Base-by-base conservation (phyloP, 371 early-diverging fungal species). In the Homolaphlyctis polyrhiza region DNA sequence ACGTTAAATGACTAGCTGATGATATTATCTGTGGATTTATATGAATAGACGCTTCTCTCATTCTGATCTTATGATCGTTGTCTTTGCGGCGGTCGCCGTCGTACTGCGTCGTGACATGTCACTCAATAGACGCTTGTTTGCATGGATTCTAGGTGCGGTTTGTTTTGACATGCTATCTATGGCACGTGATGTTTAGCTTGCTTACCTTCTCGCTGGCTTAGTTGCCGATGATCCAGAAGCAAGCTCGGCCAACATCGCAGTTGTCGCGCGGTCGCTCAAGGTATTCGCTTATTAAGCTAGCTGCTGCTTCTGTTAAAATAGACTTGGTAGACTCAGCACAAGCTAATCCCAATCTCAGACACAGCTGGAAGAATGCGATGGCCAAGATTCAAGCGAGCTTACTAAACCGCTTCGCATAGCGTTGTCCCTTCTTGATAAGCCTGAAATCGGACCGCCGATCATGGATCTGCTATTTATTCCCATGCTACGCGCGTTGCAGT, bases 21-120 rank as follows among this genome's bases (percentile, higher is more conserved):
- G n/a, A n/a, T n/a, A n/a, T n/a, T n/a, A n/a, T n/a, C n/a, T n/a
- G n/a, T n/a, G n/a, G n/a, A n/a, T n/a, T n/a, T n/a, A n/a, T n/a
- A n/a, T n/a, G n/a, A n/a, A n/a, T n/a, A n/a, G n/a, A n/a, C n/a
- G n/a, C n/a, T n/a, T n/a, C n/a, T n/a, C n/a, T n/a, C n/a, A n/a
- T n/a, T n/a, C n/a, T 25, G 45, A 61, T 28, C 43, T 30, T n/a
- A 6, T 35, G 5, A 45, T 49, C 28, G 71, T 96, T 35, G 80
- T 90, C 67, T 74, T 75, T 43, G 74, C 88, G 1, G 92, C 93
- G 0, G 73, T 91, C 0, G 78, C 83, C 1, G 92, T 94, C 29
- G 92, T 95, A 16, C 67, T 94, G 58, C 80, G 91, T 35, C 91
- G 90, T 69, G 97, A 96, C 69, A 95, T 96, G 94, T 93, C 95